These are phyloP conservation scores for Pittosporum tobira DNA, from an alignment of 129 eudicot species.

Conservation along the genomic window DNA sequence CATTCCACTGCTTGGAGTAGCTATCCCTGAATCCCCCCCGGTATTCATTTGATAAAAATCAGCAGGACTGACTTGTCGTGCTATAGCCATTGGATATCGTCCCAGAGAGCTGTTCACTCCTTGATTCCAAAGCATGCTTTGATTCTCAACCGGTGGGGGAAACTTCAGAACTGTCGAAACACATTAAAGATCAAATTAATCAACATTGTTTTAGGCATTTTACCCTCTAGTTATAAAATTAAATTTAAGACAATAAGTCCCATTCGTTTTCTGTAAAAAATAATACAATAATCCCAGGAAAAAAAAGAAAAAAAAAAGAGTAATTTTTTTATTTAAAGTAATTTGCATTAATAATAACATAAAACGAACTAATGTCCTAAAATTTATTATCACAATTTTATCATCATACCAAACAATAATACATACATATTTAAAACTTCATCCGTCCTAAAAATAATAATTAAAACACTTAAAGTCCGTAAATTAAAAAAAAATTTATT, in stretches of 20 bases:
- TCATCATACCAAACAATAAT: too few species aligned
- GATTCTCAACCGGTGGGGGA: background rate
- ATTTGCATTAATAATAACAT: too few species aligned
- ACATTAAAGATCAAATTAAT: background rate
- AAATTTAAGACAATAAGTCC: background rate
- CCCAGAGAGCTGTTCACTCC: conserved; percentile 10
- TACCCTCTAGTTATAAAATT: background rate
- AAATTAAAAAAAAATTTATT: too few species aligned
- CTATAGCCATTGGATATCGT: background rate
- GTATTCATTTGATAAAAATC: conserved; percentile 8
- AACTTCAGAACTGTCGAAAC: conserved; percentile 2
- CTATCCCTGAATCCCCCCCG: conserved; percentile 7
- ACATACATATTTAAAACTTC: too few species aligned
- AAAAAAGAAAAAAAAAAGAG: too few species aligned
- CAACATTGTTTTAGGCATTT: background rate
- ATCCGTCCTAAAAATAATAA: too few species aligned
- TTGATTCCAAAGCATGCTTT: background rate
- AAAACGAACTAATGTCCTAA: too few species aligned
- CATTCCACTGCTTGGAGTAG: conserved; percentile 2
- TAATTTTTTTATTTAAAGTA: too few species aligned
- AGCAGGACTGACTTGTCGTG: conserved; percentile 2
- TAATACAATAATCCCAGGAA: too few species aligned
- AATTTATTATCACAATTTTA: too few species aligned
- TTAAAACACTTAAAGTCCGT: too few species aligned
- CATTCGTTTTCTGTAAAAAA: too few species aligned